Conservation (phyloP, 192 early-diverging fungal species). For the Geranomyces michiganensis region DNA sequence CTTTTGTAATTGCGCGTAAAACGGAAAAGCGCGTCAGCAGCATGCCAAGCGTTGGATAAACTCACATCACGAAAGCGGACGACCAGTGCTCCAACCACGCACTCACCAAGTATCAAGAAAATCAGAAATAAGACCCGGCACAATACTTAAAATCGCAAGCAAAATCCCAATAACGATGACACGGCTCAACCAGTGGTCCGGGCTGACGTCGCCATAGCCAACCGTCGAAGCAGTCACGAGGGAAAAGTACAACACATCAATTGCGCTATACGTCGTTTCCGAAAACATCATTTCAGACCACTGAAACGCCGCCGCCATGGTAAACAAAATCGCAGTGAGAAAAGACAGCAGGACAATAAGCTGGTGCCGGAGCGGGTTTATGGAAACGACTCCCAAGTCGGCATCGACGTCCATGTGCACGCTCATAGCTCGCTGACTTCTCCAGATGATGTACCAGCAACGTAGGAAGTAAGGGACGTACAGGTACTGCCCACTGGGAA, state of each 20-base stretch:
- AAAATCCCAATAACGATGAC: conserved; percentile 9
- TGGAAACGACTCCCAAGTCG: neutral
- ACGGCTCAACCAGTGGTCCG: conserved; percentile 6
- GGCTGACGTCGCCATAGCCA: conserved; percentile 19
- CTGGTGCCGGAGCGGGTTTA: conserved; percentile 20
- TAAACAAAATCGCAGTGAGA: conserved; percentile 3
- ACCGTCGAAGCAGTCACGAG: conserved; percentile 18
- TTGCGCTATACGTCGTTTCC: neutral
- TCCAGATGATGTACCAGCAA: conserved; percentile 16
- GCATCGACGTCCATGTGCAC: conserved; percentile 12
- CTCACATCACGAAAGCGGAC: too few species aligned
- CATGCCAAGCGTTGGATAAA: too few species aligned
- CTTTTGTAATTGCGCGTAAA: too few species aligned
- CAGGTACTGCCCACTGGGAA: conserved; percentile 5
- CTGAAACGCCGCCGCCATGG: conserved; percentile 8
- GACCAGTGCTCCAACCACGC: too few species aligned
- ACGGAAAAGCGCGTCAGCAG: neutral
- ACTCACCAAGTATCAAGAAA: conserved; percentile 17
- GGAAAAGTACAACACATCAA: conserved; percentile 16
- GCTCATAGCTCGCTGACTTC: neutral
- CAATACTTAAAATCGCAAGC: neutral
- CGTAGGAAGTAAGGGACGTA: conserved; percentile 24
- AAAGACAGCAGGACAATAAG: neutral
- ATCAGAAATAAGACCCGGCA: conserved; percentile 20
- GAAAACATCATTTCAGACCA: conserved; percentile 20